Evolutionary conservation across 805 yeast genomes (phyloP), one percentile per base, ranked within the genome.

Genomic region (Candida montana): DNA sequence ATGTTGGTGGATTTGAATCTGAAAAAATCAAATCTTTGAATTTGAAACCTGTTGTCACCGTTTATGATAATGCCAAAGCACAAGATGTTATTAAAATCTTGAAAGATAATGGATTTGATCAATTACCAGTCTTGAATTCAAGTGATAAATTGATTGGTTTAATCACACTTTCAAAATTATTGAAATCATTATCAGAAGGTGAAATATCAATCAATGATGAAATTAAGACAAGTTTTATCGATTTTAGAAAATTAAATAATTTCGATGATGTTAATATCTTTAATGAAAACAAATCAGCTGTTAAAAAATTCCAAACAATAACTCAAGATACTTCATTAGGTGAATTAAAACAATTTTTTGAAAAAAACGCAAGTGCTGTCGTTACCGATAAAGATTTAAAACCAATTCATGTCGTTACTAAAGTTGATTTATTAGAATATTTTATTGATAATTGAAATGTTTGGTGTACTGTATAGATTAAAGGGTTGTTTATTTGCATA

Each of bases 381-480:
- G 84, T 86, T 44, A 85, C 95, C 35, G 90, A 83, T 55, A 65
- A 63, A 5, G 79, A 80, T 31, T 69, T 73, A 57, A 81, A 74
- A 56, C 93, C 95, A 37, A 72, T 84, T 35, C 91, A 86, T 61
- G 81, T 86, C 45, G 95, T 85, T 44, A 86, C 95, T 46, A 86
- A 86, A 71, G 91, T 86, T 57, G 95, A 86, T 63, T 71, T 86
- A 61, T 70, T 86, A 54, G 75, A 83, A 46, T 69, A 66, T 50
- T 59, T 68, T 29, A 48, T 54, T 26, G 54, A 28, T 9, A 41
- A 51, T 31, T 42, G 18, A 35, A 21, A 30, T n/a, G n/a, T n/a
- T n/a, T n/a, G n/a, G n/a, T n/a, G n/a, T n/a, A n/a, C n/a, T n/a
- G n/a, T n/a, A n/a, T n/a, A n/a, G n/a, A n/a, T n/a, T n/a, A n/a